These are phyloP conservation scores for Trichothecium sympodiale DNA, from an alignment of 2,329 filamentous ascomycete species.

Conservation along the genomic window DNA sequence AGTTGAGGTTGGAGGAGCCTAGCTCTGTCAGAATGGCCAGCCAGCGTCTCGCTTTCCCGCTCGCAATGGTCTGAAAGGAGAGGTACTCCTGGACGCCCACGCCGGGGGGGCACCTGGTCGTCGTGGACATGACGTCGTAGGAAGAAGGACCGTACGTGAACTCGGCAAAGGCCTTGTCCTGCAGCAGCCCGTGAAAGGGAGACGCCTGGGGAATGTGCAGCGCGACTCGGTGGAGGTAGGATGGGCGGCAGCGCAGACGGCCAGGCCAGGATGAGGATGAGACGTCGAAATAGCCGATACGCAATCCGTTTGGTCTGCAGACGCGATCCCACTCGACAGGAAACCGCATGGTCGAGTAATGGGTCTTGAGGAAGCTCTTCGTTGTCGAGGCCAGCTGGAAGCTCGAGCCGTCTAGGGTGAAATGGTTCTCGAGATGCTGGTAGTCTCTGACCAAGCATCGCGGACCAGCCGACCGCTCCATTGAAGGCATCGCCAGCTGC, in stretches of 20 bases:
- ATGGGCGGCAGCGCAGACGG: slow-evolving; percentile 16
- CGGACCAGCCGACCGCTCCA: too few species aligned
- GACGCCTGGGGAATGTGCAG: slow-evolving; percentile 24
- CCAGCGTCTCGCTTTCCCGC: slow-evolving; percentile 38
- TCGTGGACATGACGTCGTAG: slow-evolving; percentile 40
- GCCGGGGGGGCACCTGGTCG: slow-evolving; percentile 32
- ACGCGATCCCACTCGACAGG: too few species aligned
- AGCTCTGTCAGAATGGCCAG: slow-evolving; percentile 36
- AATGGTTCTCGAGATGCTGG: too few species aligned
- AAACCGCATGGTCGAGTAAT: too few species aligned
- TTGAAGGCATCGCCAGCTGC: too few species aligned
- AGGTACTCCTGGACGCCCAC: slow-evolving; percentile 40
- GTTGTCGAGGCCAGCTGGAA: slow-evolving; percentile 13
- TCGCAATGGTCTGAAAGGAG: slow-evolving; percentile 35
- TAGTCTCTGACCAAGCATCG: too few species aligned
- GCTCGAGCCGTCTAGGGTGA: too few species aligned
- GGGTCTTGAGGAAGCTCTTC: slow-evolving; percentile 15
- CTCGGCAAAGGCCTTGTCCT: slow-evolving; percentile 2
- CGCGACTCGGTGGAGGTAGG: slow-evolving; percentile 32
- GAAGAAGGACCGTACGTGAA: slow-evolving; percentile 33
- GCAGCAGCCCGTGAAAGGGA: slow-evolving; percentile 20
- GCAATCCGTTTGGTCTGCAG: slow-evolving; percentile 33
- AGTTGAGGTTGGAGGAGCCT: slow-evolving; percentile 44
- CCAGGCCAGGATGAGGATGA: slow-evolving; percentile 25
- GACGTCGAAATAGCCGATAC: slow-evolving; percentile 35